These are phyloP conservation scores for Parascedosporium putredinis DNA, from an alignment of 2,329 filamentous ascomycete species.

Conservation along the genomic window DNA sequence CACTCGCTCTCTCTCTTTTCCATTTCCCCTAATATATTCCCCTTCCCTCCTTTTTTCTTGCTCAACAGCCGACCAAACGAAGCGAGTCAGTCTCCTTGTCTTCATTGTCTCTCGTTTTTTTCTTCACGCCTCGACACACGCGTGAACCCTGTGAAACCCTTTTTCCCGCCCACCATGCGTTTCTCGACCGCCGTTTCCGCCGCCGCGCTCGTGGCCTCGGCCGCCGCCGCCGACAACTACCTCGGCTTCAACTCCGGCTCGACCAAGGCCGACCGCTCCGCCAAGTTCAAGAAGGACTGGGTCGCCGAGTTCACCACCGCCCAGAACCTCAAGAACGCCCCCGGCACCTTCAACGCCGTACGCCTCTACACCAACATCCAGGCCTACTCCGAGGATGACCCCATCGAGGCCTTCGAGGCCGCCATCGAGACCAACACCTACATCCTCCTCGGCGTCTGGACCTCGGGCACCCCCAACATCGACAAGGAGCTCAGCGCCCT, in stretches of 20 bases:
- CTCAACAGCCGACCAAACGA: background rate
- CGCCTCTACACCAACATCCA: constrained; percentile 65
- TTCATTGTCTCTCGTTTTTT: background rate
- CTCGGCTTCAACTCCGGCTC: constrained; percentile 68
- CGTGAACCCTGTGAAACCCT: too few relatives aligned
- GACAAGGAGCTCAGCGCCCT: constrained; percentile 67
- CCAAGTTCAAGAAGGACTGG: constrained; percentile 55
- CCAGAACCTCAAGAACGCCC: constrained; percentile 50
- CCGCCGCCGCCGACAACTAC: constrained; percentile 23
- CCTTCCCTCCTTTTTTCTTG: too few relatives aligned
- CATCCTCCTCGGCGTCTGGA: constrained; percentile 77
- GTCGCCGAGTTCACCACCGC: constrained; percentile 60
- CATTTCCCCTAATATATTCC: too few relatives aligned
- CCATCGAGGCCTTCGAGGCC: constrained; percentile 67
- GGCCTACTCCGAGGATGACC: constrained; percentile 42
- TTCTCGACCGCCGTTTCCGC: constrained; percentile 9
- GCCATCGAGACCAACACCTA: constrained; percentile 71
- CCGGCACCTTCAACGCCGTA: constrained; percentile 53
- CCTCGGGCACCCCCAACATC: constrained; percentile 54
- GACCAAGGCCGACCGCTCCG: constrained; percentile 46
- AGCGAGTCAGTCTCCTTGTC: background rate
- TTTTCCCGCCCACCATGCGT: constrained; percentile 14
- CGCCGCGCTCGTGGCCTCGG: constrained; percentile 8
- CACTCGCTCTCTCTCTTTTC: too few relatives aligned
- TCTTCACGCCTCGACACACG: background rate